Conservation (phyloP, 768 basidiomycete genomes). For the Boletellus sp. region DNA sequence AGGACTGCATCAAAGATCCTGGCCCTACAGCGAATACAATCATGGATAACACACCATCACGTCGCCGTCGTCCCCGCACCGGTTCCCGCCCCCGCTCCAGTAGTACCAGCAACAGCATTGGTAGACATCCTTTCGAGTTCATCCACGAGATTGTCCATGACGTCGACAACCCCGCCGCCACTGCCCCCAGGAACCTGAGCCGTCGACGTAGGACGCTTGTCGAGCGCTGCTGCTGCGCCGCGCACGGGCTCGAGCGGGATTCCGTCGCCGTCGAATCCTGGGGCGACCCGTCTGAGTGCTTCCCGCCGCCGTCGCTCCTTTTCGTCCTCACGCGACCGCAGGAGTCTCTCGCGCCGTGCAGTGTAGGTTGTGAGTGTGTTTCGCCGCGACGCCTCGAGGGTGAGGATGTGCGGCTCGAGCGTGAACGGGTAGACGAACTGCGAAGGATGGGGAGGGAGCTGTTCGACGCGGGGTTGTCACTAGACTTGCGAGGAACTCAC, state of each 20-base stretch:
- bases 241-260: constrained; percentile 41
- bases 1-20: neutral
- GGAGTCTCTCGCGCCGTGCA: constrained; percentile 65
- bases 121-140: constrained; percentile 66
- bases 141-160: constrained; percentile 83
- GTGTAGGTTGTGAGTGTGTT: constrained; percentile 61
- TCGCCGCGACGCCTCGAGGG: constrained; percentile 69
- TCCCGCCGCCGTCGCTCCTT: constrained; percentile 62
- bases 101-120: neutral
- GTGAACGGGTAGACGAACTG: constrained; percentile 98
- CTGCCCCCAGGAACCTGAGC: neutral
- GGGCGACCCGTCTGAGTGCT: constrained; percentile 72
- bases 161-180: constrained; percentile 38
- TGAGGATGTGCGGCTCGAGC: constrained; percentile 80
- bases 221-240: constrained; percentile 6
- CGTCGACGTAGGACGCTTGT: constrained; percentile 4
- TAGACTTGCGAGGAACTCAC: constrained; percentile 40
- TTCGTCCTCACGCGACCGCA: constrained; percentile 72
- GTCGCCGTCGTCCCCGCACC: neutral
- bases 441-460: neutral
- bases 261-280: constrained; percentile 73
- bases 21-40: neutral
- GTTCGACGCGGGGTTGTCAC: neutral
- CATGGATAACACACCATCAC: neutral
- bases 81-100: too few species aligned